Conservation (phyloP, 345 rosid species). For the Dimocarpus longan region DNA sequence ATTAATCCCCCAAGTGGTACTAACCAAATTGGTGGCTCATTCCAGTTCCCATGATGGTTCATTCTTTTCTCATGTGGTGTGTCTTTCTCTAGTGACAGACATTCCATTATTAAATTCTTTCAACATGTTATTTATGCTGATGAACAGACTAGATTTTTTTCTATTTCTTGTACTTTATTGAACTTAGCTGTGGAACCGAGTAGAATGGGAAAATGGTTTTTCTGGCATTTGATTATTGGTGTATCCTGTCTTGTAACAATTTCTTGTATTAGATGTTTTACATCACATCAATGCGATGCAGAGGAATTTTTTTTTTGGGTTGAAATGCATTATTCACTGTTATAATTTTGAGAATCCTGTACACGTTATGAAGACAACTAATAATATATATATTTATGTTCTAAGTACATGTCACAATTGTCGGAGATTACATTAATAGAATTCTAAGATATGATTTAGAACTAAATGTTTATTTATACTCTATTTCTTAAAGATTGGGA, state of each 20-base stretch:
- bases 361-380: no score
- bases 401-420: no score
- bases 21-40: slow-evolving; percentile 82
- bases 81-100: neutral
- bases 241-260: slow-evolving; percentile 8
- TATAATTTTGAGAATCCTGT: no score
- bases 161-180: slow-evolving; percentile 20
- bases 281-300: neutral
- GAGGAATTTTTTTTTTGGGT: neutral
- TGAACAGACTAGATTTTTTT: slow-evolving; percentile 23
- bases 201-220: slow-evolving; percentile 14
- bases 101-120: slow-evolving; percentile 32
- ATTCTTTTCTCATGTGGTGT: slow-evolving; percentile 20
- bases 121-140: slow-evolving; percentile 9
- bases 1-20: slow-evolving; percentile 80
- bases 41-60: slow-evolving; percentile 78
- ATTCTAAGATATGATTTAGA: no score
- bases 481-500: no score
- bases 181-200: neutral
- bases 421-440: no score
- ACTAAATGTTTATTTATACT: no score
- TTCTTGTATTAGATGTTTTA: neutral
- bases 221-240: slow-evolving; percentile 10
- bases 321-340: neutral
- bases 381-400: no score